Conservation (phyloP, 495 filamentous ascomycete genomes). For the Tirmania nivea region DNA sequence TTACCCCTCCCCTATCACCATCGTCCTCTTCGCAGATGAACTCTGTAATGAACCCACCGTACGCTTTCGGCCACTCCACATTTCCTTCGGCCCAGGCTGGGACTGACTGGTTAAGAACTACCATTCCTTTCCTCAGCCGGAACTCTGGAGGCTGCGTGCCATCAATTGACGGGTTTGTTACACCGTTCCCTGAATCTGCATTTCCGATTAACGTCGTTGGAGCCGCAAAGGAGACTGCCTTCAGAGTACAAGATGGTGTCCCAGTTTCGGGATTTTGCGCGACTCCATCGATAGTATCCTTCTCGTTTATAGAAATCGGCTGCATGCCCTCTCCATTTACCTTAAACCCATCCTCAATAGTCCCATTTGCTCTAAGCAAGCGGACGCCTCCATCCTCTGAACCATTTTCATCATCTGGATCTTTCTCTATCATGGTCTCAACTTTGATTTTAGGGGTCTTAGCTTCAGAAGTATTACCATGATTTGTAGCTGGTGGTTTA, state of each 20-base stretch:
- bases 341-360: not conserved
- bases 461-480: slow-evolving; percentile 1
- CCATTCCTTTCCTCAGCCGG: slow-evolving; percentile 22
- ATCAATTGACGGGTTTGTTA: slow-evolving; percentile 11
- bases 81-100: slow-evolving; percentile 4
- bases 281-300: too few relatives aligned
- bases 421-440: slow-evolving; percentile 5
- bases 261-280: not conserved
- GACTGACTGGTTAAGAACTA: slow-evolving; percentile 59
- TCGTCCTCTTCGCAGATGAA: slow-evolving; percentile 22
- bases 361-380: not conserved
- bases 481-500: slow-evolving; percentile 15
- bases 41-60: slow-evolving; percentile 30
- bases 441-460: not conserved
- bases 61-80: slow-evolving; percentile 19
- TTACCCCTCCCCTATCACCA: slow-evolving; percentile 8
- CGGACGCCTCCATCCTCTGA: slow-evolving; percentile 1
- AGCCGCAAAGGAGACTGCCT: slow-evolving; percentile 18
- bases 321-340: not conserved
- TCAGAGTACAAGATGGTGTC: slow-evolving; percentile 1
- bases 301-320: too few relatives aligned
- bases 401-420: slow-evolving; percentile 8
- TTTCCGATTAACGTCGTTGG: slow-evolving; percentile 4
- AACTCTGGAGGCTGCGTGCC: slow-evolving; percentile 12
- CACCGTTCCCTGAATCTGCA: not conserved